Evolutionary conservation across 805 yeast species (phyloP), one percentile per base, ranked within the genome.

Genomic region (Wickerhamomyces rabaulensis): DNA sequence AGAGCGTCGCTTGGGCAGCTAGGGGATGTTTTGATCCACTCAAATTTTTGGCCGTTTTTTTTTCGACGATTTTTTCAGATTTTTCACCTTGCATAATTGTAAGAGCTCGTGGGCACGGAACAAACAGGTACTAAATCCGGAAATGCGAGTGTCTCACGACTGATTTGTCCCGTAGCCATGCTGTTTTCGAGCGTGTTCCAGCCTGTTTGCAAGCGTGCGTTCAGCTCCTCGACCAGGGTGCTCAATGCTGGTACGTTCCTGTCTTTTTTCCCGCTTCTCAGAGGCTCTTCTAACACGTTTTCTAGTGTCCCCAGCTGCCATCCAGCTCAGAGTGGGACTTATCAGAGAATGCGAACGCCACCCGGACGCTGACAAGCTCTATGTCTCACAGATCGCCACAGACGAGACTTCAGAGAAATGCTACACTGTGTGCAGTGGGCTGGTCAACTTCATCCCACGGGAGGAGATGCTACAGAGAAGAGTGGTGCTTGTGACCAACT

Each of bases 291-390:
- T 27, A 27, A 27, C 31, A 13, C 31, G n/a, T 27, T 27, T 13
- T 9, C 6, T 27, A 16, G 36, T 36, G 19, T 43, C 50, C 7
- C 63, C 63, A 6, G 39, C 54, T 3, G 29, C 66, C 10, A 47
- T 68, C 8, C 55, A 59, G n/a, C 50, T 69, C 41, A 67, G 69
- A 56, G 75, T 79, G 8, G 89, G 86, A 0, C 56, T 61, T 26
- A 76, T 81, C 17, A 54, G 65, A 10, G 63, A 72, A 15, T 73
- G 81, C 42, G 57, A 60, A 27, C 57, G 52, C 17, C 88, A 82
- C 56, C 79, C 75, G 22, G 65, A 78, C 52, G 85, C 88, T 4
- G 84, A 80, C 42, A 74, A 70, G 46, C 64, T 83, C 39, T 82
- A 76, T 51, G 82, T 82, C 1, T 79, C 84, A 0, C 69, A 72